phyloP scores from a whole-genome alignment of 1,139 yeast genomes.

The Saccharomyces hybrid region DNA sequence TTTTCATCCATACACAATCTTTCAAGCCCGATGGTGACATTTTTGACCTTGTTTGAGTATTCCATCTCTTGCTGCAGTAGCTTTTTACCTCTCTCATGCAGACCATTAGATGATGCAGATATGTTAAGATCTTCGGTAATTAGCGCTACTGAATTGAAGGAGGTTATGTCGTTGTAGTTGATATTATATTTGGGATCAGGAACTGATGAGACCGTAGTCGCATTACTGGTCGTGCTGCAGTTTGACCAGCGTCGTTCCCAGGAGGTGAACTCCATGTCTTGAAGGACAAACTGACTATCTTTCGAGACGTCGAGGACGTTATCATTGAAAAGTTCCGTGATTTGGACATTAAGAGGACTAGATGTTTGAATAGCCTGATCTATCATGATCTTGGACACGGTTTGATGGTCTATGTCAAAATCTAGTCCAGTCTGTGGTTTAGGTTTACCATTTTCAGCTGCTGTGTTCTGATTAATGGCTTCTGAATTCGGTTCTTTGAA shows the following conservation, averaged over 20 bases:
- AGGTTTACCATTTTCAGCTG: neutral
- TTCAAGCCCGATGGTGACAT: neutral
- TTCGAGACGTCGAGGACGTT: neutral
- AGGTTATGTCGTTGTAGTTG: neutral
- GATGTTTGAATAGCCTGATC: neutral
- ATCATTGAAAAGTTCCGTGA: neutral
- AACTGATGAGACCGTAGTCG: neutral
- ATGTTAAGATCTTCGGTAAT: neutral
- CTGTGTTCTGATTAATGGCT: neutral
- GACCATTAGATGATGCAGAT: neutral
- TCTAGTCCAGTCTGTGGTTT: neutral
- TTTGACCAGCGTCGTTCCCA: neutral
- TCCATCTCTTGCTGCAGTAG: neutral
- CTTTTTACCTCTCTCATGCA: neutral
- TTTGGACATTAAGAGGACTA: neutral
- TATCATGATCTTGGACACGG: neutral
- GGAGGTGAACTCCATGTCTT: neutral
- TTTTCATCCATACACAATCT: neutral
- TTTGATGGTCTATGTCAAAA: neutral
- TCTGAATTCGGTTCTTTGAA: neutral
- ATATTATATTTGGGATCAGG: neutral
- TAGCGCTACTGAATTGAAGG: neutral
- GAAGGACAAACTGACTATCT: neutral
- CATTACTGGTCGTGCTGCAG: neutral
- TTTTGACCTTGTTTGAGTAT: neutral